Conservation (phyloP, 352 stramenopile genomes). For the Plasmopara muralis region DNA sequence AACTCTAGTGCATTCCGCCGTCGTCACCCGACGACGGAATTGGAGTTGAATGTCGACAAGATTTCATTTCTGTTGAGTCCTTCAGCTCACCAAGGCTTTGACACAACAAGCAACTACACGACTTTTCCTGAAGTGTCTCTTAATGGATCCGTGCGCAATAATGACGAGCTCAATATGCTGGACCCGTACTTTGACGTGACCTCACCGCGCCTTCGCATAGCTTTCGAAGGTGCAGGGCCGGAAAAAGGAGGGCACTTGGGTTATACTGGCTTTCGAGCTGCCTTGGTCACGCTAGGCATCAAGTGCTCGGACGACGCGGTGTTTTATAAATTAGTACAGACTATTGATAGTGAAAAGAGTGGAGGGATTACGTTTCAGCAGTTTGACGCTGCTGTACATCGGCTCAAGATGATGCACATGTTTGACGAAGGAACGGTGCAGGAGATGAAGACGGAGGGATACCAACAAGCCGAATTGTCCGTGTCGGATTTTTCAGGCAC, state of each 20-base stretch:
- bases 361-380: constrained; percentile 53
- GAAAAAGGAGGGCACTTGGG: constrained; percentile 42
- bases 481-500: constrained; percentile 78
- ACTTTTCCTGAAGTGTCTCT: constrained; percentile 37
- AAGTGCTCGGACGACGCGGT: constrained; percentile 58
- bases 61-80: constrained; percentile 78
- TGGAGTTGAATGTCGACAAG: constrained; percentile 75
- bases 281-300: constrained; percentile 63
- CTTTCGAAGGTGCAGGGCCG: constrained; percentile 58
- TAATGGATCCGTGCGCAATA: constrained; percentile 28
- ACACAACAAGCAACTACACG: constrained; percentile 30
- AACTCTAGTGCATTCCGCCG: constrained; percentile 10
- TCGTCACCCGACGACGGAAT: constrained; percentile 41
- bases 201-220: constrained; percentile 52
- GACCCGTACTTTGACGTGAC: constrained; percentile 85
- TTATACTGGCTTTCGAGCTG: constrained; percentile 52
- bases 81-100: constrained; percentile 26
- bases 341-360: constrained; percentile 43
- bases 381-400: constrained; percentile 79
- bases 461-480: constrained; percentile 50
- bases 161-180: constrained; percentile 78
- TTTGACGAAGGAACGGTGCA: constrained; percentile 67
- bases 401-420: constrained; percentile 82
- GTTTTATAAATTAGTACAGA: constrained; percentile 68
- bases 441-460: constrained; percentile 44